These are phyloP conservation scores for Paracorniculantispora psalliotae DNA, from an alignment of 2,329 filamentous ascomycete genomes.

Conservation along the genomic window DNA sequence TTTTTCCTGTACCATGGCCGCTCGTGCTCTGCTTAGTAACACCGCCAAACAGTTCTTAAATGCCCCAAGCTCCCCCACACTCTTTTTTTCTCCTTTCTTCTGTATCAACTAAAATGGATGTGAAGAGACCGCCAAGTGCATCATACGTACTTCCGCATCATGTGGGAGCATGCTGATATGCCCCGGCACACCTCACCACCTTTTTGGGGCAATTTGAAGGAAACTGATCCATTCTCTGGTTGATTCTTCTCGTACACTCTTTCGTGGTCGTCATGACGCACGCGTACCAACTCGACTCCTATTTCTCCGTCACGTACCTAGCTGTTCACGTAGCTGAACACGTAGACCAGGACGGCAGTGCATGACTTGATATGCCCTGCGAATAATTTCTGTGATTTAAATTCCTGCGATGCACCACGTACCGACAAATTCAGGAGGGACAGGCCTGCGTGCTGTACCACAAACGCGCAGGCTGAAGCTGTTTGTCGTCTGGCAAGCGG, in stretches of 20 bases:
- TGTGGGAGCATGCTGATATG: conserved; percentile 60
- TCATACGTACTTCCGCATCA: conserved; percentile 48
- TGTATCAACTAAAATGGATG: conserved; percentile 72
- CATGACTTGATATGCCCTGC: no score
- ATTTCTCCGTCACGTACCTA: neutral
- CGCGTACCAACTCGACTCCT: neutral
- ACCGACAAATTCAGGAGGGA: no score
- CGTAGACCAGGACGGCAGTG: no score
- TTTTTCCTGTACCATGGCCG: neutral
- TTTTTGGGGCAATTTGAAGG: conserved; percentile 58
- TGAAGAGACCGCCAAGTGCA: conserved; percentile 66
- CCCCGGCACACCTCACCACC: conserved; percentile 61
- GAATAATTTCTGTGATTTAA: no score
- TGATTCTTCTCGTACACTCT: conserved; percentile 28
- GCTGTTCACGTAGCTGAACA: no score
- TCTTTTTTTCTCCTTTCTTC: conserved; percentile 38
- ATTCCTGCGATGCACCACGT: no score
- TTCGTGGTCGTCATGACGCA: conserved; percentile 20
- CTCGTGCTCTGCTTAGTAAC: neutral
- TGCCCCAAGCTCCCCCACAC: neutral
- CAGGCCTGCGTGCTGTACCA: no score
- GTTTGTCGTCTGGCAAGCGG: no score
- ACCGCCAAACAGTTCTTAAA: neutral
- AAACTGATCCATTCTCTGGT: conserved; percentile 55
- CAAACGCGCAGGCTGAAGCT: no score